phyloP scores from a whole-genome alignment of 192 early-diverging fungal genomes.

The Diversispora epigaea region DNA sequence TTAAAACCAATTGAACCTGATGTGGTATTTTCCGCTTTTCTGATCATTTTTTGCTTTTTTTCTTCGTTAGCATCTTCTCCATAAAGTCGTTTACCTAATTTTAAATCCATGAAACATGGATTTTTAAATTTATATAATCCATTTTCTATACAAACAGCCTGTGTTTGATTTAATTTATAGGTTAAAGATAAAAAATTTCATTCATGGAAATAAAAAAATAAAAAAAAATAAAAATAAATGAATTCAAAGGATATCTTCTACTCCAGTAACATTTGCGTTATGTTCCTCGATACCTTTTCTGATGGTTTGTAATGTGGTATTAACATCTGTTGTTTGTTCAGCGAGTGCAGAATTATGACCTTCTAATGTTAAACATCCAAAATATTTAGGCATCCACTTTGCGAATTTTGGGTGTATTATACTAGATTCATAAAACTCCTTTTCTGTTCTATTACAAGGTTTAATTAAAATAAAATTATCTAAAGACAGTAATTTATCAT shows the following conservation, averaged over 20 bases:
- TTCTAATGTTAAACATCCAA: slow-evolving; percentile 49
- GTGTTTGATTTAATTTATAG: slow-evolving; percentile 29
- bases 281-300: not conserved
- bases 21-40: slow-evolving; percentile 68
- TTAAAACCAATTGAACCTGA: slow-evolving; percentile 61
- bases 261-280: not conserved
- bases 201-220: not conserved
- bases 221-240: slow-evolving; percentile 8
- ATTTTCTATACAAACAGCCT: slow-evolving; percentile 76
- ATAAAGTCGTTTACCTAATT: slow-evolving; percentile 78
- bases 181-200: slow-evolving; percentile 20
- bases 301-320: not conserved
- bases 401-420: slow-evolving; percentile 49
- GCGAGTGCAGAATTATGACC: slow-evolving; percentile 32
- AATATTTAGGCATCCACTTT: slow-evolving; percentile 68
- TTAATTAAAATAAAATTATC: slow-evolving; percentile 71
- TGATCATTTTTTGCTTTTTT: slow-evolving; percentile 67
- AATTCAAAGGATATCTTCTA: slow-evolving; percentile 46
- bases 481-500: slow-evolving; percentile 62
- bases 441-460: slow-evolving; percentile 62
- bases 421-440: slow-evolving; percentile 71
- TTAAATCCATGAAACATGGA: slow-evolving; percentile 85
- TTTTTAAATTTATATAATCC: slow-evolving; percentile 62
- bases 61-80: slow-evolving; percentile 69
- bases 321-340: not conserved